Base-by-base conservation (phyloP, 2,329 filamentous ascomycete species). In the Rosellinia necatrix region DNA sequence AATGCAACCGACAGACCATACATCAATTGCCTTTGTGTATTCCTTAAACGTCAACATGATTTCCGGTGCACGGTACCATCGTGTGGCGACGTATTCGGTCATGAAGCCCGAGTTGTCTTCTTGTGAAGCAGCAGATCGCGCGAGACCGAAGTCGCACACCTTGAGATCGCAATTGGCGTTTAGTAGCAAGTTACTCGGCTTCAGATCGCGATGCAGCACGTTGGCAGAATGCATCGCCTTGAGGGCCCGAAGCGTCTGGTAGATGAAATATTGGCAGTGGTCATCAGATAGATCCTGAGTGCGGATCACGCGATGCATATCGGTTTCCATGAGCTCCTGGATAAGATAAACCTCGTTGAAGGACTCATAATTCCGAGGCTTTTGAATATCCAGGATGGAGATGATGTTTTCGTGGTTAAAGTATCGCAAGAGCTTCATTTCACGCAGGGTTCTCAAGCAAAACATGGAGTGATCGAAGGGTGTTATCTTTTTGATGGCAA, bases 371-470 rank as follows among this genome's bases (percentile, higher is more conserved):
- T 89, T 96, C 69, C 93, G 85, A 37, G 94, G 94, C 79, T 97
- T 96, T 78, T 99, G 94, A 67, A 99, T 99, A 74, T 99, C 94
- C 66, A 99, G 86, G 68, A 99, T 99, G 49, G 92, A 97, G 73
- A 99, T 99, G 79, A 99, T 97, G 77, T 99, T 99, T 78, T 99
- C 94, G 74, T 99, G 94, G 78, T 97, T 99, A 81, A 99, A 99
- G 78, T 99, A 97, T 69, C 94, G 86, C 70, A 99, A 80, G 55
- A 99, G 83, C 84, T 99, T 99, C 94, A 99, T 99, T 78, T 99
- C 94, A 75, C 94, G 92, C 64, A 99, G 81, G 1, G 94, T 99
- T 74, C 94, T 84, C 69, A 99, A 79, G 74, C 93, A 97, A 82
- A 97, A 97, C 92, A 97, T 97, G 73, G 92, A 96, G 75, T 97